phyloP scores from a whole-genome alignment of 345 rosid genomes.

The Lagerstroemia speciosa region DNA sequence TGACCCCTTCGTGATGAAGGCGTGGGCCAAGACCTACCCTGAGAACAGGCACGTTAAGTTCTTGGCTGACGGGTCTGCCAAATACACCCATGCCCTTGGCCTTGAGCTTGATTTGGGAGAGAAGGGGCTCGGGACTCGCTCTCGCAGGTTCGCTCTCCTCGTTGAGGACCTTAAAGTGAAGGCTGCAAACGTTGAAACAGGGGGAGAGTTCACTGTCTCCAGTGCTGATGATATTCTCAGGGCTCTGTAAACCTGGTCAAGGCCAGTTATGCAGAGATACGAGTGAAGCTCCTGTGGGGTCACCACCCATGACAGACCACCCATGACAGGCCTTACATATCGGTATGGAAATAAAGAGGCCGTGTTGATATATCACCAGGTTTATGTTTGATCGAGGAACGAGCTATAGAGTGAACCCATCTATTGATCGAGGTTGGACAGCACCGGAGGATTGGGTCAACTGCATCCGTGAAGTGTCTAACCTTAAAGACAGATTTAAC shows the following conservation, averaged over 20 bases:
- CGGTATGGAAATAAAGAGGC: no score
- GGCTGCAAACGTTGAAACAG: constrained; percentile 83
- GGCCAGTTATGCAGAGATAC: background rate
- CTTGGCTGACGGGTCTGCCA: constrained; percentile 82
- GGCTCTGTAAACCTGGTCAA: constrained; percentile 34
- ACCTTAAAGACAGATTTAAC: no score
- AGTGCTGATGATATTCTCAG: constrained; percentile 77
- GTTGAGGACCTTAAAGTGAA: constrained; percentile 84
- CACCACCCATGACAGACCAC: no score
- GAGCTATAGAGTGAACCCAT: no score
- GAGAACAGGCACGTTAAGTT: constrained; percentile 91
- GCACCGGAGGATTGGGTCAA: no score
- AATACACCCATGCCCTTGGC: constrained; percentile 75
- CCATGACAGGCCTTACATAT: no score
- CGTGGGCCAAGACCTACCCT: constrained; percentile 89
- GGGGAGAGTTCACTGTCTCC: constrained; percentile 83
- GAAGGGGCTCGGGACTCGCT: constrained; percentile 84
- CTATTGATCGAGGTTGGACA: no score
- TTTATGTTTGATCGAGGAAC: no score
- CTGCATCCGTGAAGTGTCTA: no score
- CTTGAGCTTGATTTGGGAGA: constrained; percentile 81
- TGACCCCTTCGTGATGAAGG: constrained; percentile 95
- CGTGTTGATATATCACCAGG: no score
- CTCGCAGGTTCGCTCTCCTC: constrained; percentile 78
- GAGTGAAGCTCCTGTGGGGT: no score